Evolutionary conservation across 176 grass and related monocot species (phyloP).

Genomic region (Alopecurus myosuroides): DNA sequence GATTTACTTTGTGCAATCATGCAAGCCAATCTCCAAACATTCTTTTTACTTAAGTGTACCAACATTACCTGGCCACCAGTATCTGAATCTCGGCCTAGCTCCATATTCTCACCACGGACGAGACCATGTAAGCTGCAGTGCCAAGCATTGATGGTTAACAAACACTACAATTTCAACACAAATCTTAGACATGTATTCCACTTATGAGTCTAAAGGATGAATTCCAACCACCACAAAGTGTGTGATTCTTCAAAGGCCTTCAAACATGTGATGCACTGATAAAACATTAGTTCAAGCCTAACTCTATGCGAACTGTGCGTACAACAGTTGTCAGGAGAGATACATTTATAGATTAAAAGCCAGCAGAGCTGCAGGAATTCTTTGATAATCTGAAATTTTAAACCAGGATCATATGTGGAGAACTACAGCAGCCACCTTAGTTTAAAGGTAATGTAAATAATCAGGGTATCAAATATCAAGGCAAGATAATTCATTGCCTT

Average conservation of each 20-base stretch:
- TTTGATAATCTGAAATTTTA: neutral
- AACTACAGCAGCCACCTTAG: neutral
- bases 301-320: neutral
- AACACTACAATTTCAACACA: neutral
- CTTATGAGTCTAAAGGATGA: constrained; percentile 1
- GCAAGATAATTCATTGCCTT: neutral
- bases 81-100: constrained; percentile 83
- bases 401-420: neutral
- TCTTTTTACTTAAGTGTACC: neutral
- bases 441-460: neutral
- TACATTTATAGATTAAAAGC: neutral
- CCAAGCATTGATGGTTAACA: constrained; percentile 11
- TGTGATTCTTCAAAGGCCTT: neutral
- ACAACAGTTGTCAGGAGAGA: neutral
- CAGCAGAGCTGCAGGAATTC: neutral
- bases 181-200: neutral
- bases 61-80: constrained; percentile 77
- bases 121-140: constrained; percentile 64
- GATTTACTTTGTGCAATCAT: neutral
- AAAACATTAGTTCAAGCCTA: neutral
- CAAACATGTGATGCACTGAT: constrained; percentile 1
- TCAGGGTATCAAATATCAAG: neutral
- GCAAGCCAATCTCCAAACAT: neutral
- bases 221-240: neutral
- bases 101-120: constrained; percentile 82